Evolutionary conservation across 164 flowering plant species (phyloP).

Genomic region (Chimonanthus praecox): DNA sequence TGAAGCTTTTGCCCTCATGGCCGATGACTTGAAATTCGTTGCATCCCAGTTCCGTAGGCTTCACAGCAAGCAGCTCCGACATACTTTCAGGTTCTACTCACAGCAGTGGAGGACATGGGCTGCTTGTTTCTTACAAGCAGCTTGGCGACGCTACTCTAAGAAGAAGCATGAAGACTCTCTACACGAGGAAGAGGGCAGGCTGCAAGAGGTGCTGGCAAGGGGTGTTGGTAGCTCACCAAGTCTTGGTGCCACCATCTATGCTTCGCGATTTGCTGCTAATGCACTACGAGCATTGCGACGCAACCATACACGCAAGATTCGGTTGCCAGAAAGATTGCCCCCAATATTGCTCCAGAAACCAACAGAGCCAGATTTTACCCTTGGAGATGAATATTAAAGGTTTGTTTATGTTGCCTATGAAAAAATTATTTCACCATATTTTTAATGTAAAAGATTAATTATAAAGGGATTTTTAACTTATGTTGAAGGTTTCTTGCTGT

Average conservation of each 20-base stretch:
- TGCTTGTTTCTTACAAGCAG: slow-evolving; percentile 91
- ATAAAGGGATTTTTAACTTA: too few species aligned
- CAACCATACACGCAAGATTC: slow-evolving; percentile 22
- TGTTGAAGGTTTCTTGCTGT: not conserved
- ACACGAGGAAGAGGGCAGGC: slow-evolving; percentile 55
- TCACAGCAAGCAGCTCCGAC: slow-evolving; percentile 88
- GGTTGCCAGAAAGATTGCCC: slow-evolving; percentile 37
- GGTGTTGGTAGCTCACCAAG: slow-evolving; percentile 48
- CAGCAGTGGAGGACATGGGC: slow-evolving; percentile 99
- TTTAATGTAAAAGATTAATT: too few species aligned
- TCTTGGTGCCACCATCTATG: slow-evolving; percentile 77
- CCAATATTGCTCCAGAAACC: slow-evolving; percentile 49
- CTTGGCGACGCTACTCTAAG: slow-evolving; percentile 67
- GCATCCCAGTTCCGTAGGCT: slow-evolving; percentile 87
- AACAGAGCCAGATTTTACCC: slow-evolving; percentile 49
- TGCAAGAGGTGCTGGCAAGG: slow-evolving; percentile 58
- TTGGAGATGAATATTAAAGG: slow-evolving; percentile 17
- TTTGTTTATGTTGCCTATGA: not conserved
- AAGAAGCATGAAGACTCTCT: slow-evolving; percentile 71
- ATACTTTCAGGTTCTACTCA: slow-evolving; percentile 85
- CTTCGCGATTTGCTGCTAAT: slow-evolving; percentile 76
- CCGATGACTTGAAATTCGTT: slow-evolving; percentile 81
- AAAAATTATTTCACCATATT: not conserved
- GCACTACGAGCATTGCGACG: slow-evolving; percentile 38
- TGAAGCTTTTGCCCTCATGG: slow-evolving; percentile 81